Conservation (phyloP, 1,284 basidiomycete species). For the Fomitopsis palustris region DNA sequence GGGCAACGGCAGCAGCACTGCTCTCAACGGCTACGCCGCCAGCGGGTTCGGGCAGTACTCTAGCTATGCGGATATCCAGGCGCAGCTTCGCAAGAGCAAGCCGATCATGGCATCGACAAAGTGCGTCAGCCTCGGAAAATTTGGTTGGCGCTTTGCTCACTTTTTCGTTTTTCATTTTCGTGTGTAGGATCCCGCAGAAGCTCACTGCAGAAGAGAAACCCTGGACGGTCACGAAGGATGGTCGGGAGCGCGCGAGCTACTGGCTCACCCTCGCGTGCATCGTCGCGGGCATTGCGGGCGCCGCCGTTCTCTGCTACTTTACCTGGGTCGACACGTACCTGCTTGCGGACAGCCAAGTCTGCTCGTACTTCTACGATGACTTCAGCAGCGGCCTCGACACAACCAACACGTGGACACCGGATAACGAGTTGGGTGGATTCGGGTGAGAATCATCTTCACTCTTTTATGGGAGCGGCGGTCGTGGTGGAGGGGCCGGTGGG, state of each 20-base stretch:
- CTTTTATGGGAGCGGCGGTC: not conserved
- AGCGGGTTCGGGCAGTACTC: conserved; percentile 2
- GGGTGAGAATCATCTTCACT: conserved; percentile 40
- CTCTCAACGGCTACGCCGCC: conserved; percentile 7
- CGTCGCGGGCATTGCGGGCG: conserved; percentile 41
- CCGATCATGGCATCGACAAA: conserved; percentile 45
- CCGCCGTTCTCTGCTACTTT: conserved; percentile 47
- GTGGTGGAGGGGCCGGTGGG: not conserved
- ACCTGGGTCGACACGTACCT: conserved; percentile 39
- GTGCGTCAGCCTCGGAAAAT: not conserved
- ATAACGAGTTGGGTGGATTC: conserved; percentile 74
- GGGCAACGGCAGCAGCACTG: conserved; percentile 31
- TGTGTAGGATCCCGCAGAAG: conserved; percentile 38
- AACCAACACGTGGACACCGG: conserved; percentile 56
- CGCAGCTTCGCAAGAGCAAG: conserved; percentile 31
- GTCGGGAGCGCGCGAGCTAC: conserved; percentile 50
- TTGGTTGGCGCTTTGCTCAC: not conserved
- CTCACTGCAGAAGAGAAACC: conserved; percentile 57
- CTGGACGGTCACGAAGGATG: conserved; percentile 51
- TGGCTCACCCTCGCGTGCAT: conserved; percentile 52
- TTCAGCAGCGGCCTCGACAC: conserved; percentile 50
- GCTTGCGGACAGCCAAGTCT: conserved; percentile 42
- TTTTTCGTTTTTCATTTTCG: not conserved
- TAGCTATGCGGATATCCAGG: conserved; percentile 8
- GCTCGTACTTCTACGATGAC: conserved; percentile 67